These are phyloP conservation scores for Kregervanrija fluxuum DNA, from an alignment of 805 yeast genomes.

Conservation along the genomic window DNA sequence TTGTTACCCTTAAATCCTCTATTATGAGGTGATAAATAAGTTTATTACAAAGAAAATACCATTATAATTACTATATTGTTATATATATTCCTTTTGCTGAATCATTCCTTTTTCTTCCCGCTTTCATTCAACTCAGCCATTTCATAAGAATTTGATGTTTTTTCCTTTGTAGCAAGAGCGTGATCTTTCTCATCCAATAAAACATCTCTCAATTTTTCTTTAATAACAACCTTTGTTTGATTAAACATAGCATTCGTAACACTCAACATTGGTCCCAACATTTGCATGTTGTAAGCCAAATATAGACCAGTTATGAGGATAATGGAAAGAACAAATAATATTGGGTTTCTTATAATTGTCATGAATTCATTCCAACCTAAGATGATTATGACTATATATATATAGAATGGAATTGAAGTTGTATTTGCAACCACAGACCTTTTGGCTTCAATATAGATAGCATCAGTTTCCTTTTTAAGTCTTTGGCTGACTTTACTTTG, in stretches of 20 bases:
- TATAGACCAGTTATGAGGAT: conserved; percentile 54
- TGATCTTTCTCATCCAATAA: conserved; percentile 40
- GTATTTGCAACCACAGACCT: conserved; percentile 73
- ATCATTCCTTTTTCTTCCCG: not conserved
- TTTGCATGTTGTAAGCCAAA: conserved; percentile 59
- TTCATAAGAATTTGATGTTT: conserved; percentile 6
- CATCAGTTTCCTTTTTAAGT: conserved; percentile 70
- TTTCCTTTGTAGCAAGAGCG: not conserved
- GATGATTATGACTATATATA: conserved; percentile 63
- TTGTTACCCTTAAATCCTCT: no score
- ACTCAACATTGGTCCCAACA: conserved; percentile 68
- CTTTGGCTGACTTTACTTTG: conserved; percentile 48
- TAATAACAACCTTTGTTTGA: conserved; percentile 50
- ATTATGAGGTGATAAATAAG: no score
- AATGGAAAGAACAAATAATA: conserved; percentile 60
- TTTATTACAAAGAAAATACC: no score
- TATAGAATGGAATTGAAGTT: conserved; percentile 77
- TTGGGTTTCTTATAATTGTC: conserved; percentile 79
- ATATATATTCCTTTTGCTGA: conserved; percentile 26
- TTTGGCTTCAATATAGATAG: conserved; percentile 79
- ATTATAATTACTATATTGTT: no score
- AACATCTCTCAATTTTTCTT: conserved; percentile 51
- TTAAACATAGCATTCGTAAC: conserved; percentile 52
- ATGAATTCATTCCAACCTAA: conserved; percentile 95
- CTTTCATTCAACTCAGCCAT: conserved; percentile 6